A percentile compares a stretch with the other conserved stretches of the same genome.
These are phyloP conservation scores for Trichophyton simii DNA, from an alignment of 2,329 filamentous ascomycete species.

Conservation along the genomic window DNA sequence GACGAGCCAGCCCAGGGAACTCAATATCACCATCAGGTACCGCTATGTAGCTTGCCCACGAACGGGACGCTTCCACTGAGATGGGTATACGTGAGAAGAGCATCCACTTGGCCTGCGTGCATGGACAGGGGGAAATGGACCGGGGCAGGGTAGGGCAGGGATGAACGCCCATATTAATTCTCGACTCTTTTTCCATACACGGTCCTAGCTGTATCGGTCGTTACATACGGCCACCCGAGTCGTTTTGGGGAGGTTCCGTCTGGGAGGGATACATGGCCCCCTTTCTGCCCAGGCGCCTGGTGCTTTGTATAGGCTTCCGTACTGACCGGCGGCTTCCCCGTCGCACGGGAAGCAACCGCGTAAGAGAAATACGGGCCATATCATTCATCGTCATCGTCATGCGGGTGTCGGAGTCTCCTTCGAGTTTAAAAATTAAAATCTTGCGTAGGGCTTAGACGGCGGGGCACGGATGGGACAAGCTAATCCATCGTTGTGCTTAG, in stretches of 20 bases:
- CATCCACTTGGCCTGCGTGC: constrained; percentile 1
- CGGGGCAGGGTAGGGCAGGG: neutral
- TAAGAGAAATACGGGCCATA: neutral
- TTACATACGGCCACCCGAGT: neutral
- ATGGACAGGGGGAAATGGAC: neutral
- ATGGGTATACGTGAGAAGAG: constrained; percentile 4
- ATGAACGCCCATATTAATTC: neutral
- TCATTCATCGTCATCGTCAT: neutral
- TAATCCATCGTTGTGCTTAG: constrained; percentile 2
- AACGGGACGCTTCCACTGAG: constrained; percentile 4
- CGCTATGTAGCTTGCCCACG: constrained; percentile 1
- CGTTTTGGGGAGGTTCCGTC: neutral
- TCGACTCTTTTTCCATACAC: neutral
- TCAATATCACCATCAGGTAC: constrained; percentile 2
- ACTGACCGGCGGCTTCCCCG: neutral
- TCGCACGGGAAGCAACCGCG: constrained; percentile 1
- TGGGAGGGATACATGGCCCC: neutral
- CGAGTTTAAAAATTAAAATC: neutral
- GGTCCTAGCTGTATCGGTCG: neutral
- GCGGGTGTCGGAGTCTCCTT: constrained; percentile 1
- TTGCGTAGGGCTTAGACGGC: constrained; percentile 3
- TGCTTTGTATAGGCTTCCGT: neutral
- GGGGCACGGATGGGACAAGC: constrained; percentile 1
- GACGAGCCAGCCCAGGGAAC: neutral
- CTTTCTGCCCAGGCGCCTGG: neutral